Base-by-base conservation (phyloP, 345 rosid genomes). In the Abelmoschus esculentus region DNA sequence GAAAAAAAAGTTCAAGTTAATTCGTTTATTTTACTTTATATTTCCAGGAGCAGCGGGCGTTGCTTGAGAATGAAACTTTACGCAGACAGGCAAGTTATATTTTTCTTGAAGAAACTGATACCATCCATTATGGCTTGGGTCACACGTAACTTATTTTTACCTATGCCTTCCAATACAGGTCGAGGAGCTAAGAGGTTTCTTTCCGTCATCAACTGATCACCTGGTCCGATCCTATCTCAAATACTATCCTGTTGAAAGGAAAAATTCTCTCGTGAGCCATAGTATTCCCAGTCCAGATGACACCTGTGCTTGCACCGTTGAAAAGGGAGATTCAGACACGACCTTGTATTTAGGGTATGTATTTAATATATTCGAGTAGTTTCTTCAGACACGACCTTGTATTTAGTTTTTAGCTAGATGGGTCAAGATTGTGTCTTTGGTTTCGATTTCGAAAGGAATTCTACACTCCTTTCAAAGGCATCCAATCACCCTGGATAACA, bases 21-120 rank as follows among this genome's bases (percentile, higher is more conserved):
- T 15, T 50, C 44, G 26, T 44, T 14, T n/a, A 26, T 57, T 28
- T 28, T 7, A 34, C 22, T 52, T 53, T 70, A 40, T 71, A 42
- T 70, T 82, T 73, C 36, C 87, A 89, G 98, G 95, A 89, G 81
- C 91, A 90, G 62, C 78, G 81, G 40, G 91, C 95, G 31, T 77
- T 81, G 85, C 82, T 87, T 77, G 98, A 93, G 84, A 93, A 93
- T 66, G 93, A 84, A 85, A 83, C 93, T 78, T 80, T 93, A 74
- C 96, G 91, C 66, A 84, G 89, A 84, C 97, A 93, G 93, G 98
- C 57, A 78, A 70, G 67, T 36, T 60, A 59, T 55, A 17, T 14
- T 72, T 56, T 81, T 67, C 64, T 72, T 61, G 32, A 40, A 71
- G 3, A 5, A 26, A 64, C 38, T 40, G 12, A 66, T 7, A 38